A percentile compares a stretch with the other conserved stretches of the same genome.
phyloP scores from a whole-genome alignment of 441 rosid species.

The Bocquillonia castaneifolia region DNA sequence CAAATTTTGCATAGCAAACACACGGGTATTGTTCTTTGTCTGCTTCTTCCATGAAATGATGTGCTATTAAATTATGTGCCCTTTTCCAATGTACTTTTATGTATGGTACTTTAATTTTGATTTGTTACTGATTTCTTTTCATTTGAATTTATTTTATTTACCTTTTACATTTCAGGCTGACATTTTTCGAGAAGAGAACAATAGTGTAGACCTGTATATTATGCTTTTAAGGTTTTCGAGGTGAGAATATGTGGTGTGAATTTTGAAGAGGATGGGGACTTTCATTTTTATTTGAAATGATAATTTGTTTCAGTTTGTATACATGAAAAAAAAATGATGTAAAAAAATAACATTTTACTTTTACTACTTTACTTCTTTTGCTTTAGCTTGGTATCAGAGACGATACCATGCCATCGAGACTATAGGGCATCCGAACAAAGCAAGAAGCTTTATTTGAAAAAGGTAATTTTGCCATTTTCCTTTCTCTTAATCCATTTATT shows the following conservation, averaged over 20 bases:
- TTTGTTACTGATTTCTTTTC: conserved; percentile 11
- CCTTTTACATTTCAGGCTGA: conserved; percentile 67
- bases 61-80: neutral
- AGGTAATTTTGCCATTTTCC: conserved; percentile 33
- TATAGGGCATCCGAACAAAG: conserved; percentile 46
- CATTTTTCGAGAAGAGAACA: conserved; percentile 86
- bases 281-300: neutral
- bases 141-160: too few species aligned
- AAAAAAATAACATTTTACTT: neutral
- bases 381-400: conserved; percentile 84
- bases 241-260: conserved; percentile 35
- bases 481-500: conserved; percentile 10
- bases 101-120: neutral
- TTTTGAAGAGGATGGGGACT: neutral
- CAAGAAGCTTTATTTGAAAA: conserved; percentile 54
- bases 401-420: conserved; percentile 87
- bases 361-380: conserved; percentile 24
- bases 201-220: conserved; percentile 75
- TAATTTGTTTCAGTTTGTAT: neutral
- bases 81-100: neutral
- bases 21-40: neutral
- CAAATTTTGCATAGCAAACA: neutral
- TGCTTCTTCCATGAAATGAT: neutral
- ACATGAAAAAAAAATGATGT: conserved; percentile 7
- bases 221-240: conserved; percentile 96